phyloP scores from a whole-genome alignment of 495 filamentous ascomycete species.

The Penicillium nucicola region DNA sequence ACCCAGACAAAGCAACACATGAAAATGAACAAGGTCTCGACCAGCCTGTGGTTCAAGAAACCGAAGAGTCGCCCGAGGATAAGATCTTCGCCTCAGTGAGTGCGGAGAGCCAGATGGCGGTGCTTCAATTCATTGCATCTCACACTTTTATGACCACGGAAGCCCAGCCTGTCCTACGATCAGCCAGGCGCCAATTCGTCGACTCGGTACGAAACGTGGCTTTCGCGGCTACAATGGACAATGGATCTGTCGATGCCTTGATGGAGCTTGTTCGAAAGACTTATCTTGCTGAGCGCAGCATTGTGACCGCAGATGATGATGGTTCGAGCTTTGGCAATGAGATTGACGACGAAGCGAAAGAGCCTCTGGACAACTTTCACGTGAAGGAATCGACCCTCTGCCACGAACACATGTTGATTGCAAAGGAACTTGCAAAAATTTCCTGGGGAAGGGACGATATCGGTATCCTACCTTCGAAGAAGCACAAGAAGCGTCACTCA shows the following conservation, averaged over 20 bases:
- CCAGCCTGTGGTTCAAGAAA: not conserved
- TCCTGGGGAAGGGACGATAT: not conserved
- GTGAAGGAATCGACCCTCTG: not conserved
- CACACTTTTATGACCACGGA: constrained; percentile 21
- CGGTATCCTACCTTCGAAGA: not conserved
- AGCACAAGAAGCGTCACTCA: constrained; percentile 8
- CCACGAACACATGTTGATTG: no score
- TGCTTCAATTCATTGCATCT: constrained; percentile 17
- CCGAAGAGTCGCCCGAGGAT: not conserved
- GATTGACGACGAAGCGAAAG: constrained; percentile 11
- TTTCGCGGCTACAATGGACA: constrained; percentile 8
- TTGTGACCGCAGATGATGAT: not conserved
- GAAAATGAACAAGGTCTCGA: not conserved
- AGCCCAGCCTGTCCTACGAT: constrained; percentile 13
- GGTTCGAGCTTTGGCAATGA: constrained; percentile 23
- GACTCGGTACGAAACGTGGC: constrained; percentile 14
- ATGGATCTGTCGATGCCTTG: constrained; percentile 3
- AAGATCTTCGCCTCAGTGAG: constrained; percentile 18
- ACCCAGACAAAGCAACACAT: no score
- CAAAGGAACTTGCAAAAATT: no score
- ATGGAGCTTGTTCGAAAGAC: constrained; percentile 19
- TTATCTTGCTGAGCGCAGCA: constrained; percentile 15
- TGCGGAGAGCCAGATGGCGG: not conserved
- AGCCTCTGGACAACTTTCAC: not conserved
- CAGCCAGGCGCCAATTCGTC: constrained; percentile 19